Evolutionary conservation across 2,329 filamentous ascomycete genomes (phyloP), one percentile per base, ranked within the genome.

Genomic region (Diplodia corticola): DNA sequence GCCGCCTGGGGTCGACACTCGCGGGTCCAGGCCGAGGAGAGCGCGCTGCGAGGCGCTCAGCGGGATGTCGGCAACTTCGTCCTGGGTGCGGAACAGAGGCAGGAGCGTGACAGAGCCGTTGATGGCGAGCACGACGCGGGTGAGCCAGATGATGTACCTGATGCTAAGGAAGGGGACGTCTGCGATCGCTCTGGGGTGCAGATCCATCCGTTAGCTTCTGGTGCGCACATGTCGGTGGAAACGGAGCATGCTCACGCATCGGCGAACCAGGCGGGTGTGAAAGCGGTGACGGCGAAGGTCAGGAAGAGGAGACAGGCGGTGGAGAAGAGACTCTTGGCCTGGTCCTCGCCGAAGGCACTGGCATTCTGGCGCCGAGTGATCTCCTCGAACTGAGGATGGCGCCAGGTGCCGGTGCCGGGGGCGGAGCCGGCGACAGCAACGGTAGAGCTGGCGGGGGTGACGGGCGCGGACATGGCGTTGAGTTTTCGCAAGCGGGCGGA

Each of bases 1-100:
- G 0, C 80, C 76, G 0, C 40, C 40, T 4, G 90, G 85, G 2
- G 81, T 79, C 2, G 84, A 83, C n/a, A 75, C 67, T 67, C 84
- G 86, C 2, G 92, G 89, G 46, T 89, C 86, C 3, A 99, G 86
- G 55, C 93, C 93, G 61, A 99, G 87, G 15, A 97, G 85, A 69
- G 89, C 85, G 68, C 94, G 90, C 81, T 98, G 95, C 13, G 89
- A 88, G n/a, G 91, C 89, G 0, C 94, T 97, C 70, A 99, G 85
- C 68, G 94, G 88, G 60, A 99, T 96, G 77, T 99, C 95, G 77
- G 88, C 83, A 69, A 97, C 85, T 69, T 93, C 86, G 77, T 98
- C 95, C 71, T 84, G 84, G 50, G 85, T 83, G 69, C 89, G 86
- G 72, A 92, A 79, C 13, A 97, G 84, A 2, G 94, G 95, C 53